These are phyloP conservation scores for Viridothelium virens DNA, from an alignment of 495 filamentous ascomycete genomes.

Conservation along the genomic window DNA sequence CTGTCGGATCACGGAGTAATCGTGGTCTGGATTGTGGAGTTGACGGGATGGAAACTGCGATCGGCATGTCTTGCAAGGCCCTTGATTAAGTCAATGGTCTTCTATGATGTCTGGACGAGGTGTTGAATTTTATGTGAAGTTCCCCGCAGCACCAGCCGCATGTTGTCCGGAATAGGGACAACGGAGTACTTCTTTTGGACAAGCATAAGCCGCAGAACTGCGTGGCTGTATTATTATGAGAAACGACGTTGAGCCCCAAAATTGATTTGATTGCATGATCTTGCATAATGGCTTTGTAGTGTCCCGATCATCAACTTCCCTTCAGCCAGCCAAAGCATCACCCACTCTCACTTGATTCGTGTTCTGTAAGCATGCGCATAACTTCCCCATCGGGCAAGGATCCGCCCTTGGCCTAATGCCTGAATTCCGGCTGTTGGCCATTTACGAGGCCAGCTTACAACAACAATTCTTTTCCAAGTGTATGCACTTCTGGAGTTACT, in stretches of 20 bases:
- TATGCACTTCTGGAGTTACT: background rate
- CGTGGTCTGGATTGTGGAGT: too few species aligned
- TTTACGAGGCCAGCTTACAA: constrained; percentile 11
- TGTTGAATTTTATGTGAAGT: too few species aligned
- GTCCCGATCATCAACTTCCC: background rate
- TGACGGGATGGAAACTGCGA: too few species aligned
- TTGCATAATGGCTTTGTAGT: background rate
- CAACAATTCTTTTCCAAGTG: background rate
- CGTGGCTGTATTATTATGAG: too few species aligned
- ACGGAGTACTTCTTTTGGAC: too few species aligned
- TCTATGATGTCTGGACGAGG: too few species aligned
- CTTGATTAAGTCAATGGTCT: too few species aligned
- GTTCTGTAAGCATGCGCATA: constrained; percentile 7
- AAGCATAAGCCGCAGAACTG: too few species aligned
- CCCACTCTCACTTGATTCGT: background rate
- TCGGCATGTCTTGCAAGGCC: too few species aligned
- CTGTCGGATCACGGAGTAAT: too few species aligned
- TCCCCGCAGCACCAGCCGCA: too few species aligned
- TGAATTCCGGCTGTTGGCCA: constrained; percentile 1
- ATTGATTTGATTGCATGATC: background rate
- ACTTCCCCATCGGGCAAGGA: background rate
- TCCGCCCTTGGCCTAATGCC: background rate
- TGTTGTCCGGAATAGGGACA: too few species aligned
- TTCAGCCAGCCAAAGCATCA: background rate
- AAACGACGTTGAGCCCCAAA: background rate